Base-by-base conservation (phyloP, 345 rosid species). In the Gossypium longicalyx region DNA sequence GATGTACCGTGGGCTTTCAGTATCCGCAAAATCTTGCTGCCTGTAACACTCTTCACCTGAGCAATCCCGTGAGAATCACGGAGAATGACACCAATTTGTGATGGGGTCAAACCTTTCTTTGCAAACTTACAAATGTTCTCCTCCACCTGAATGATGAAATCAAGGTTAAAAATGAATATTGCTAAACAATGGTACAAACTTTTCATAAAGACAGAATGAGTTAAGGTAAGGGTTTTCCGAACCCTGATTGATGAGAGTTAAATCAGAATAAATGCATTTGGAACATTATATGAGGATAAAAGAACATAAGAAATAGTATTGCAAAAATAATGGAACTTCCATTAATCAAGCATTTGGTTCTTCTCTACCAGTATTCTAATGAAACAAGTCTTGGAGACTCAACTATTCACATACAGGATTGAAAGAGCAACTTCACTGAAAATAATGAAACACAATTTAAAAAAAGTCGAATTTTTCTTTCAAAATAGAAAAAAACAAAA, bases 91-190 rank as follows among this genome's bases (percentile, higher is more conserved):
- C 94, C 94, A 48, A 89, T 89, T 72, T 89, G 91, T 1, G 94
- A 89, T 12, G 94, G 94, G 6, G 90, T 88, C 75, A 89, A 51
- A 68, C 94, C 94, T 75, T 89, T 89, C 85, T 89, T 89, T 1
- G 94, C 94, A 78, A 89, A 88, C 84, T 89, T 89, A 85, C 91
- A 86, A 53, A 89, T 89, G 78, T 85, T 83, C 7, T 89, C 94
- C 27, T 89, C 92, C 3, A 85, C 86, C 86, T 85, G 41, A 65
- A 73, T 27, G 8, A 53, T 49, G 9, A 23, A 53, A 51, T 22
- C 59, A 29, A 43, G 19, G 20, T 66, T 16, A 49, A 4, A 34
- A 34, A 11, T 2, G 27, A 60, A 3, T 41, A 34, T 66, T 11
- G 20, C 15, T 12, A 43, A 2, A n/a, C 17, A 11, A 34, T 27